Evolutionary conservation across 2,329 filamentous ascomycete genomes (phyloP).

Genomic region (Thielaviopsis euricoi): DNA sequence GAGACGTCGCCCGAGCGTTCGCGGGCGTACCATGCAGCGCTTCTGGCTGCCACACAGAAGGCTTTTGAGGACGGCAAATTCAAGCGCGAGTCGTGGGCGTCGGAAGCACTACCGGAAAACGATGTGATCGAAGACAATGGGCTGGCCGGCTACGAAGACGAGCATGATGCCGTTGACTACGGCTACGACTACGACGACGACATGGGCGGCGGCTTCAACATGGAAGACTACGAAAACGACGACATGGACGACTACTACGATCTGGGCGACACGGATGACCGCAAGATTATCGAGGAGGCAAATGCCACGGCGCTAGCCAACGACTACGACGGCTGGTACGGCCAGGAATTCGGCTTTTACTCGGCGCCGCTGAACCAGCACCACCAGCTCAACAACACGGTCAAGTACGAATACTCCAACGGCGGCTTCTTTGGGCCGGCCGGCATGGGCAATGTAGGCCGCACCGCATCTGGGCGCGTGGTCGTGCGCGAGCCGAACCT

Average conservation of each 20-base stretch:
- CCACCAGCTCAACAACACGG: slow-evolving; percentile 27
- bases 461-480: slow-evolving; percentile 56
- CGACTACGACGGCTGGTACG: slow-evolving; percentile 88
- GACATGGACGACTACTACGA: slow-evolving; percentile 40
- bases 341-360: slow-evolving; percentile 93
- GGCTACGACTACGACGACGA: slow-evolving; percentile 40
- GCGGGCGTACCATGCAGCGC: slow-evolving; percentile 64
- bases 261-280: slow-evolving; percentile 60
- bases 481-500: slow-evolving; percentile 76
- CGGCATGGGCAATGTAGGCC: slow-evolving; percentile 35
- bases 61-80: slow-evolving; percentile 66
- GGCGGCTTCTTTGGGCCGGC: slow-evolving; percentile 82
- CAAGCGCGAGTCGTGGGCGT: slow-evolving; percentile 37
- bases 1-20: slow-evolving; percentile 17
- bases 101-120: slow-evolving; percentile 6
- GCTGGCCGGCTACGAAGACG: slow-evolving; percentile 3
- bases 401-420: slow-evolving; percentile 46
- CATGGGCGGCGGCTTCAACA: slow-evolving; percentile 19
- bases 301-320: slow-evolving; percentile 88
- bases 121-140: slow-evolving; percentile 5
- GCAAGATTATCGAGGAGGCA: slow-evolving; percentile 83
- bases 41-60: slow-evolving; percentile 65
- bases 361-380: slow-evolving; percentile 36
- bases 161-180: slow-evolving; percentile 11
- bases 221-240: slow-evolving; percentile 36